A percentile compares a stretch with the other conserved stretches of the same genome.
phyloP scores from a whole-genome alignment of 805 yeast genomes.

The Pichia cabralensis region DNA sequence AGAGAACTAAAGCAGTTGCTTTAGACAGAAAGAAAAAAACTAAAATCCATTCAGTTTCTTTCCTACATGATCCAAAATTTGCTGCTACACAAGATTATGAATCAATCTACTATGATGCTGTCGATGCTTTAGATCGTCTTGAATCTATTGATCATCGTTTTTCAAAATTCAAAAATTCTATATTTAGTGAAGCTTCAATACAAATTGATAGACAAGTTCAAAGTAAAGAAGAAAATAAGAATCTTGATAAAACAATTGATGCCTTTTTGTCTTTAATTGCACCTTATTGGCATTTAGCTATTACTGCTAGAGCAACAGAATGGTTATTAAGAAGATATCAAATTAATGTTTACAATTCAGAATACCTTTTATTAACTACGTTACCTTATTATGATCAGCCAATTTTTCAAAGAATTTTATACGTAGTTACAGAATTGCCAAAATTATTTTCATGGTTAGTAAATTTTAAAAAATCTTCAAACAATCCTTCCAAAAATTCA shows the following conservation, averaged over 20 bases:
- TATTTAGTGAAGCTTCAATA: conserved; percentile 78
- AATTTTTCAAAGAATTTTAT: conserved; percentile 64
- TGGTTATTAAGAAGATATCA: conserved; percentile 92
- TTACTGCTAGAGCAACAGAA: conserved; percentile 77
- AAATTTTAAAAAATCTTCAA: conserved; percentile 49
- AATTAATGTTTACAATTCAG: conserved; percentile 73
- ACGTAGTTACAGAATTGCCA: conserved; percentile 67
- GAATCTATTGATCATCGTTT: conserved; percentile 68
- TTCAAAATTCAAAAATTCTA: conserved; percentile 51
- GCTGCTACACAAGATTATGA: conserved; percentile 96
- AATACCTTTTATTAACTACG: conserved; percentile 55
- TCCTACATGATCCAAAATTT: conserved; percentile 72
- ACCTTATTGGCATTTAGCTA: conserved; percentile 65
- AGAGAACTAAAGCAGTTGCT: conserved; percentile 58
- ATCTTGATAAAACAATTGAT: conserved; percentile 63
- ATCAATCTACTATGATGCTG: conserved; percentile 57
- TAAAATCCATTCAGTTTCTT: conserved; percentile 79
- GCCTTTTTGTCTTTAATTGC: conserved; percentile 66
- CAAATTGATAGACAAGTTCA: conserved; percentile 76
- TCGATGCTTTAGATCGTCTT: conserved; percentile 69
- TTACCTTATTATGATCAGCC: conserved; percentile 75
- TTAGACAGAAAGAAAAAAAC: conserved; percentile 81
- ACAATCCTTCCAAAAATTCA: conserved; percentile 57
- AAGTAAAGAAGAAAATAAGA: conserved; percentile 63
- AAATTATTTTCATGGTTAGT: conserved; percentile 63